phyloP scores from a whole-genome alignment of 2,329 filamentous ascomycete genomes.

The Aciculosporium take region DNA sequence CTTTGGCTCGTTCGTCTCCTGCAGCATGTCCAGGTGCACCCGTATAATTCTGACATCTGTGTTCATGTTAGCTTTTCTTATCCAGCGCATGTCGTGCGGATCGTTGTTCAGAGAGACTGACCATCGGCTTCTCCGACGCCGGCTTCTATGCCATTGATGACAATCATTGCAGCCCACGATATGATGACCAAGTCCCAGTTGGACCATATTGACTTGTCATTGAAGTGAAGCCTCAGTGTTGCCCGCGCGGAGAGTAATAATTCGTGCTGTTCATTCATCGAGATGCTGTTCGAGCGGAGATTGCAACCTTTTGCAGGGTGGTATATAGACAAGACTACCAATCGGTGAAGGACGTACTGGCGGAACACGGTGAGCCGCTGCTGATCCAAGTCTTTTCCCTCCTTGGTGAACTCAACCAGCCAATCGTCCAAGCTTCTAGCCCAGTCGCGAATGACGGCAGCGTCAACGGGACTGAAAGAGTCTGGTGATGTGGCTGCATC shows the following conservation, averaged over 20 bases:
- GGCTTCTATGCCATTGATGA: constrained; percentile 25
- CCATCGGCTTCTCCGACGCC: constrained; percentile 24
- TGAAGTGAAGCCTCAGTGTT: constrained; percentile 23
- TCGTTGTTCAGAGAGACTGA: constrained; percentile 7
- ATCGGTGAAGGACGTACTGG: constrained; percentile 27
- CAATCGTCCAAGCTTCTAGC: constrained; percentile 26
- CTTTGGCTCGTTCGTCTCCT: constrained; percentile 16
- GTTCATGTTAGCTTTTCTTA: background rate
- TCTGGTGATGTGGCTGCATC: constrained; percentile 10
- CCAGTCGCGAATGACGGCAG: constrained; percentile 28
- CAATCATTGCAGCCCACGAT: constrained; percentile 29
- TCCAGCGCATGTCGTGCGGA: background rate
- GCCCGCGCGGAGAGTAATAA: constrained; percentile 26
- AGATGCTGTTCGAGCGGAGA: constrained; percentile 21
- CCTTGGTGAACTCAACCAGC: constrained; percentile 24
- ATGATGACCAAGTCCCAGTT: constrained; percentile 31
- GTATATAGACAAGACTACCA: constrained; percentile 29
- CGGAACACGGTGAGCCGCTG: constrained; percentile 23
- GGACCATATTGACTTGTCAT: constrained; percentile 28
- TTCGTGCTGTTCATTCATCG: constrained; percentile 25
- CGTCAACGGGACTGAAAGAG: constrained; percentile 24
- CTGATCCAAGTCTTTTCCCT: constrained; percentile 17
- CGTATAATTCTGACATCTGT: constrained; percentile 16
- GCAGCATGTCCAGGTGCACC: constrained; percentile 16
- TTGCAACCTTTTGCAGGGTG: constrained; percentile 26